These are phyloP conservation scores for Capronia americana DNA, from an alignment of 2,329 filamentous ascomycete species.

Conservation along the genomic window DNA sequence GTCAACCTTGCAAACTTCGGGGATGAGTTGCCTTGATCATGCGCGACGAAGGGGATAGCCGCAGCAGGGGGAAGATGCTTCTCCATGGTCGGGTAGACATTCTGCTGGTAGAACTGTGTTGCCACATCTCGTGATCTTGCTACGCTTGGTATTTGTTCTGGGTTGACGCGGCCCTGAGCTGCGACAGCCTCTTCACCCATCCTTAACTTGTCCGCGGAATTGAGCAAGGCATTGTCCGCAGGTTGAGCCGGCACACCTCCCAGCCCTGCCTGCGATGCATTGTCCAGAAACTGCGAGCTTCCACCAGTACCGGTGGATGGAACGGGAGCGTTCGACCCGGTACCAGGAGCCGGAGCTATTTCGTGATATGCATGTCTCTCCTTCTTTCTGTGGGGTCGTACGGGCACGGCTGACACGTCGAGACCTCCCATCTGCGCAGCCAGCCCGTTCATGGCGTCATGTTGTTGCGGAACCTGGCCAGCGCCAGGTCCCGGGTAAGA, in stretches of 20 bases:
- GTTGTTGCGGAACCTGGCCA: slow-evolving; percentile 26
- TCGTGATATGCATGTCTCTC: slow-evolving; percentile 91
- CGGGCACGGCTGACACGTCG: slow-evolving; percentile 64
- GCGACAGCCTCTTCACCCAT: slow-evolving; percentile 63
- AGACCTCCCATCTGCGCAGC: slow-evolving; percentile 77
- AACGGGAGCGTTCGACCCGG: slow-evolving; percentile 42
- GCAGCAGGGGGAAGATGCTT: slow-evolving; percentile 89
- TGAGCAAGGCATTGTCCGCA: slow-evolving; percentile 24
- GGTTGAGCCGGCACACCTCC: slow-evolving; percentile 39
- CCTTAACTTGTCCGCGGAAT: slow-evolving; percentile 39
- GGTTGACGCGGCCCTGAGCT: slow-evolving; percentile 78
- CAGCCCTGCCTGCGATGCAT: slow-evolving; percentile 52
- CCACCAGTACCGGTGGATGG: slow-evolving; percentile 12
- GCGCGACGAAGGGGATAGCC: slow-evolving; percentile 86
- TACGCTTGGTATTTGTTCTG: slow-evolving; percentile 91
- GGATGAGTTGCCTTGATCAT: slow-evolving; percentile 94
- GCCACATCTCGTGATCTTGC: slow-evolving; percentile 81
- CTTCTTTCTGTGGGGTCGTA: slow-evolving; percentile 77
- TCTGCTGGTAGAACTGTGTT: slow-evolving; percentile 81
- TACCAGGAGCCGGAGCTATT: slow-evolving; percentile 71
- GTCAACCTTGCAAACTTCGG: slow-evolving; percentile 92
- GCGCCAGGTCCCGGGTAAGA: slow-evolving; percentile 21
- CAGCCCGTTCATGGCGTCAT: slow-evolving; percentile 44
- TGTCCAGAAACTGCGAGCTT: slow-evolving; percentile 30
- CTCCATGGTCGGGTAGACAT: slow-evolving; percentile 95